Base-by-base conservation (phyloP, 1,139 yeast species). In the Yamadazyma blattariae region DNA sequence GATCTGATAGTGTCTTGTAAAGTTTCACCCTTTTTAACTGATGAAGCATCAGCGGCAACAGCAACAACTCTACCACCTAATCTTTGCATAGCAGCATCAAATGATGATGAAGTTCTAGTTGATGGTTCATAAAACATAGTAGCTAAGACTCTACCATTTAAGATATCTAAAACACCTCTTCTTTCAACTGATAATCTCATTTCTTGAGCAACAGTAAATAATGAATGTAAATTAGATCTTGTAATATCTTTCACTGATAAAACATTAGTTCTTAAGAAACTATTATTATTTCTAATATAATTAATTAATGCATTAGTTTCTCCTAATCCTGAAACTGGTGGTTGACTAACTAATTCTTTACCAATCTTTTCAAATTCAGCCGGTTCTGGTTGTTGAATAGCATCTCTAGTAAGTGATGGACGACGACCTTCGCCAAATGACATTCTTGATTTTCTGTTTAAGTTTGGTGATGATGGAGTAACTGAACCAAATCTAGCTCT, bases 61-160 rank as follows among this genome's bases (percentile, higher is more conserved):
- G 95, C 78, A 50, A 94, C 86, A 48, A 90, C 96, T 63, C 96
- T 82, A 59, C 99, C 99, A 61, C 99, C 99, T 54, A 94, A 76
- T 71, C 99, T 85, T 74, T 94, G 97, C 98, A 94, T 94, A 43
- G 99, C 99, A 51, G 97, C 96, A 62, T 94, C 96, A 60, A 94
- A 94, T 2, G 97, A 90, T 17, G 97, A 81, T 13, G 95, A 79
- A 22, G 99, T 94, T 66, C 99, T 79, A 31, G 99, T 94, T 9
- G 97, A 88, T 51, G 99, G 98, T 70, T 94, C 99, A 62, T 89
- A 94, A 71, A 94, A 94, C 74, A 94, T 82, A 17, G 97, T 92
- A 34, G 97, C 88, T 57, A 94, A 73, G 36, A 94, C 82, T 57
- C 96, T 82, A 43, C 97, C 96, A 64, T 82, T 77, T 66, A 92